Conservation (phyloP, 176 grass and related monocot genomes). For the Bromus sterilis region DNA sequence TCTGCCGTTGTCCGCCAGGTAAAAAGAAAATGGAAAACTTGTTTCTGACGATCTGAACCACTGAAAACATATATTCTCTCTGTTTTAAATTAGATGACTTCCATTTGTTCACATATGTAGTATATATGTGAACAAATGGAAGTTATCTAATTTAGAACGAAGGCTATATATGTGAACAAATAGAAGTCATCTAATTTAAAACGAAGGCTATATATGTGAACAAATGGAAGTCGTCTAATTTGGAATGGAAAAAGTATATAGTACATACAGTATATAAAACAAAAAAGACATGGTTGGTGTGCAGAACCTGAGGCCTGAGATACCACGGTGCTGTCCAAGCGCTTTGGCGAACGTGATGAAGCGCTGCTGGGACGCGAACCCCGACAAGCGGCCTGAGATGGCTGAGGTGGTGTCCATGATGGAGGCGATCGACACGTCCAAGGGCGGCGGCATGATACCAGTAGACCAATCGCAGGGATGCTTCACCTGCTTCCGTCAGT, state of each 20-base stretch:
- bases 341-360: constrained; percentile 89
- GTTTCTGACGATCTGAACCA: neutral
- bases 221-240: too few species aligned
- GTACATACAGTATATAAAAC: neutral
- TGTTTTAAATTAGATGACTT: too few species aligned
- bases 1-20: constrained; percentile 98
- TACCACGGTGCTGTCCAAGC: constrained; percentile 91
- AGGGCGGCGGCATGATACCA: constrained; percentile 94
- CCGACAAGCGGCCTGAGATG: constrained; percentile 91
- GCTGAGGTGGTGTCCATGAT: constrained; percentile 83
- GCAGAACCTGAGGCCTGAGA: constrained; percentile 98
- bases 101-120: too few species aligned
- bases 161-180: too few species aligned
- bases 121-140: too few species aligned
- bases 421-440: constrained; percentile 92
- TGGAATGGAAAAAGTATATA: too few species aligned
- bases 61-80: neutral
- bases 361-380: constrained; percentile 92
- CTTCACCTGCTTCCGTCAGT: constrained; percentile 56
- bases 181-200: too few species aligned
- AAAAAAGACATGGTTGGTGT: neutral
- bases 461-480: constrained; percentile 73
- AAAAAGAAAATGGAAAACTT: too few species aligned
- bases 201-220: too few species aligned
- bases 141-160: too few species aligned